These are phyloP conservation scores for Prosopis cineraria DNA, from an alignment of 306 rosid genomes.

Conservation along the genomic window DNA sequence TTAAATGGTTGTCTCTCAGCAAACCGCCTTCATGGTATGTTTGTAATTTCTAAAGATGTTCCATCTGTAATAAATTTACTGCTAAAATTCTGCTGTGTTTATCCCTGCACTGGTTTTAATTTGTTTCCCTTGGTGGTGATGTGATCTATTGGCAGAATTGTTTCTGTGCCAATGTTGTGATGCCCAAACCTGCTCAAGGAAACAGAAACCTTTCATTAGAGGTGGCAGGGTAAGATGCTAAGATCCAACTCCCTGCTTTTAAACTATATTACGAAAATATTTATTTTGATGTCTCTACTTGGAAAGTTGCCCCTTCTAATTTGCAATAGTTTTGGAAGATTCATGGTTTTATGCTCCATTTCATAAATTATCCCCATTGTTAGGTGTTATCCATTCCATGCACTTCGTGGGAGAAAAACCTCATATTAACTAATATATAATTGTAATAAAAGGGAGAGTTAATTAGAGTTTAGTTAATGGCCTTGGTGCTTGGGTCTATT, in stretches of 20 bases:
- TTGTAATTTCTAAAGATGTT: slow-evolving; percentile 28
- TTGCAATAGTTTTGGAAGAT: slow-evolving; percentile 1
- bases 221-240: slow-evolving; percentile 72
- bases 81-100: too few species aligned
- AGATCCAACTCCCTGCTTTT: slow-evolving; percentile 26
- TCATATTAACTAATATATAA: too few species aligned
- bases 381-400: slow-evolving; percentile 32
- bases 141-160: slow-evolving; percentile 57
- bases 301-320: slow-evolving; percentile 19
- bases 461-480: too few species aligned
- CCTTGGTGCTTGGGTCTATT: too few species aligned
- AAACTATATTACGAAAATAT: not conserved
- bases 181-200: slow-evolving; percentile 83
- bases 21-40: slow-evolving; percentile 78
- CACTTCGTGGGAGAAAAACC: not conserved
- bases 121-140: slow-evolving; percentile 35
- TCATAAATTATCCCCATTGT: slow-evolving; percentile 22
- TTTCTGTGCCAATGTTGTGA: slow-evolving; percentile 94
- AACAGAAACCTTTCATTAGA: slow-evolving; percentile 78
- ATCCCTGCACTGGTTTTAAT: not conserved
- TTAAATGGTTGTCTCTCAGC: slow-evolving; percentile 67
- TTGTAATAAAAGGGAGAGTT: too few species aligned
- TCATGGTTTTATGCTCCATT: slow-evolving; percentile 25
- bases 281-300: slow-evolving; percentile 18
- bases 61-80: slow-evolving; percentile 4